Percentiles rank a stretch among this genome's conserved stretches.
These are phyloP conservation scores for Kuraishia floccosa DNA, from an alignment of 805 yeast genomes.

Conservation along the genomic window DNA sequence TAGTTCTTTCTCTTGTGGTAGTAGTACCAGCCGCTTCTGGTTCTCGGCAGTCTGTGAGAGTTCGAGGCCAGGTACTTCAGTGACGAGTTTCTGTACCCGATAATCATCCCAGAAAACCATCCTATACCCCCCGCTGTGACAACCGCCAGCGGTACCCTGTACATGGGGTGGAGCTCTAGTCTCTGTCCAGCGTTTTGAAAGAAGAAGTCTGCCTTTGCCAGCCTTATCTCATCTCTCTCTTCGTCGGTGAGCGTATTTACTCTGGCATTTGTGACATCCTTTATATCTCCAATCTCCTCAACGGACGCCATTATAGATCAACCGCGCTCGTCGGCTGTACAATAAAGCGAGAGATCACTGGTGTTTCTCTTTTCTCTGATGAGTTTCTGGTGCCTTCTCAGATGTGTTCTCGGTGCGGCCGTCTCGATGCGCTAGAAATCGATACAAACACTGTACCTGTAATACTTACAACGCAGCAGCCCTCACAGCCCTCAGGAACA, in stretches of 20 bases:
- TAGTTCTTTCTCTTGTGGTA: conserved; percentile 79
- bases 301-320: no score
- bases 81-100: conserved; percentile 45
- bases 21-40: conserved; percentile 80
- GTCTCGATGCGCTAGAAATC: no score
- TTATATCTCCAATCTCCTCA: no score
- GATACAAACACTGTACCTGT: no score
- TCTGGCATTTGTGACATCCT: no score
- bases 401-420: no score
- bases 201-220: background rate
- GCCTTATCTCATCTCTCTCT: background rate
- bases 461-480: no score
- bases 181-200: conserved; percentile 19
- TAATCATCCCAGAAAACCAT: conserved; percentile 42
- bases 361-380: no score
- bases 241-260: conserved; percentile 1
- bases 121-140: conserved; percentile 29
- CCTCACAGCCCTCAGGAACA: no score
- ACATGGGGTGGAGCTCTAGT: conserved; percentile 35
- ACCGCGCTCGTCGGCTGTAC: no score
- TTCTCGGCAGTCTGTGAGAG: conserved; percentile 68
- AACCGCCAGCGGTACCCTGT: conserved; percentile 31
- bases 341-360: no score
- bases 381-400: no score
- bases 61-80: conserved; percentile 64